phyloP scores from a whole-genome alignment of 441 rosid genomes.

The Erodium trifolium region DNA sequence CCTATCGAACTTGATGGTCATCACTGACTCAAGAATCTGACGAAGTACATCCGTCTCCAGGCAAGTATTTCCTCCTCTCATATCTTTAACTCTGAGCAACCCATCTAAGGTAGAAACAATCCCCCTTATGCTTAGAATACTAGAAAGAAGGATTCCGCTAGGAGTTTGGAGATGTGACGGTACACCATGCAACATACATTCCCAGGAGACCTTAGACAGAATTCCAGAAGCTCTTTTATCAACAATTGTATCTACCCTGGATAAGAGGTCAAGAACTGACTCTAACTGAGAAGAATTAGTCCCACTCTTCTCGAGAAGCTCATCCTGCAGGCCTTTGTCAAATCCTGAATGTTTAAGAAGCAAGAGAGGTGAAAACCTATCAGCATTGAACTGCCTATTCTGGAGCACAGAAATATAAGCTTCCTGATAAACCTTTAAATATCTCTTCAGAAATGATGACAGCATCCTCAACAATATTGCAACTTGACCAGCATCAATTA shows the following conservation, averaged over 20 bases:
- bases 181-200: conserved; percentile 86
- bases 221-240: conserved; percentile 63
- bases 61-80: conserved; percentile 32
- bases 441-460: conserved; percentile 57
- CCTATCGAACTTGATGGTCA: conserved; percentile 69
- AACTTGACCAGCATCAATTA: conserved; percentile 51
- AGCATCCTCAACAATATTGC: conserved; percentile 48
- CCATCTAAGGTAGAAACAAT: conserved; percentile 55
- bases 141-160: conserved; percentile 72
- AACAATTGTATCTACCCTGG: conserved; percentile 50
- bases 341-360: conserved; percentile 76
- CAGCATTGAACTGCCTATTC: conserved; percentile 34
- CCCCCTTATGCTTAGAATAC: conserved; percentile 62
- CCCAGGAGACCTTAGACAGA: conserved; percentile 67
- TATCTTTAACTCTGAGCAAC: conserved; percentile 45
- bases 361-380: conserved; percentile 49
- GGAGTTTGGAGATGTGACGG: conserved; percentile 58
- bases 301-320: conserved; percentile 61
- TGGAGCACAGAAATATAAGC: conserved; percentile 69
- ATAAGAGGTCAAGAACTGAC: conserved; percentile 44
- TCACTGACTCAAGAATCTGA: conserved; percentile 61
- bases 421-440: conserved; percentile 50
- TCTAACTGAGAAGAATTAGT: conserved; percentile 47
- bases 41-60: conserved; percentile 41
- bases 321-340: conserved; percentile 66